Evolutionary conservation across 805 yeast species (phyloP), one percentile per base, ranked within the genome.

Genomic region (Wickerhamomyces sydowiorum): DNA sequence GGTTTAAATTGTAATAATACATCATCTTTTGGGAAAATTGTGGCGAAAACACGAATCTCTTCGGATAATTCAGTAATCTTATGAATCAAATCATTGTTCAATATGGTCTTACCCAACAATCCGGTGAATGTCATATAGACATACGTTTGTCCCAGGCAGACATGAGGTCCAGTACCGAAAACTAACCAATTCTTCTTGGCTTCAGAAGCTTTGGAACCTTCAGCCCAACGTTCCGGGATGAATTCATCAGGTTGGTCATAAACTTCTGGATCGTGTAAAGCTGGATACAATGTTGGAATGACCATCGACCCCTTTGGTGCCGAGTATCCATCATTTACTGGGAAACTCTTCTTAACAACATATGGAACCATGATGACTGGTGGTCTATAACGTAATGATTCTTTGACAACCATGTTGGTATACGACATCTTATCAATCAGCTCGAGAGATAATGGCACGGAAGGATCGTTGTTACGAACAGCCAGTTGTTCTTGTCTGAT

Each of bases 341-440:
- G 95, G 74, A 86, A 93, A 13, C 76, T 68, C 62, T 88, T 74
- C 73, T 93, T 93, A 41, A 77, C 96, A 46, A 87, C 88, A 62
- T 93, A 93, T 40, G 99, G 99, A 47, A 93, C 98, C 99, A 93
- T 93, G 44, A 90, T 59, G 48, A 93, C 99, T 4, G 99, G 99
- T 22, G 99, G 99, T 67, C 98, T 82, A 71, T 85, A 86, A 63
- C 99, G 82, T 54, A 93, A 76, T 42, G 93, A 70, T 71, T 93
- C 99, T 67, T 80, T 86, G 47, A 93, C 96, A 49, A 87, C 96
- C 83, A 80, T 80, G 56, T 76, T 74, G 17, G 99, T 91, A 70
- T 88, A 93, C 22, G 66, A 71, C 99, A 93, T 93, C 54, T 80
- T 57, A 50, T 86, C 93, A 49, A 93, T 83, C 62, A 93, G 66